Percentiles rank a stretch among this genome's conserved stretches.
Evolutionary conservation across 176 grass and related monocot genomes (phyloP).

Genomic region (Poa annua): DNA sequence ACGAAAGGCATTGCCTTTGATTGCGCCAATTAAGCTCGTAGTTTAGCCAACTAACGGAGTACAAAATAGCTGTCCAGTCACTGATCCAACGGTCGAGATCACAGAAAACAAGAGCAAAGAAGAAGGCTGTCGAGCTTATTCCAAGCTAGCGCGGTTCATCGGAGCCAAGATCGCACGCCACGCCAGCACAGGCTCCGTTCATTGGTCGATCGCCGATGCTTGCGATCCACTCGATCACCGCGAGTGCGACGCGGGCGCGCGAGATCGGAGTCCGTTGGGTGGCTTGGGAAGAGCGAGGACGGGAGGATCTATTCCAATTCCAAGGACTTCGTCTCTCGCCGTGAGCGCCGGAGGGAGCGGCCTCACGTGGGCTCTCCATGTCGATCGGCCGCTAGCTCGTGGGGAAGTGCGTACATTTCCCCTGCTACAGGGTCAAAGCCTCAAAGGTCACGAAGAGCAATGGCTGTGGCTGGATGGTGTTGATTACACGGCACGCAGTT

Average conservation of each 20-base stretch:
- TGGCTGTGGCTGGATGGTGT: not conserved
- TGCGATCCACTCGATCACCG: not conserved
- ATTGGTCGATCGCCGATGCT: not conserved
- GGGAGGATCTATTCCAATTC: too few relatives aligned
- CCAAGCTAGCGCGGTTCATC: not conserved
- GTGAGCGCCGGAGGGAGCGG: constrained; percentile 26
- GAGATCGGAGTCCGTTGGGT: not conserved
- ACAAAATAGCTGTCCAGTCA: not conserved
- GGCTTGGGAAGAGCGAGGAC: not conserved
- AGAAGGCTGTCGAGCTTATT: too few relatives aligned
- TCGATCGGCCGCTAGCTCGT: too few relatives aligned
- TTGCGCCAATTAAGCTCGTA: not conserved
- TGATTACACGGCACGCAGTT: not conserved
- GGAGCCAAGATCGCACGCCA: not conserved
- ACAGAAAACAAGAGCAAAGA: too few relatives aligned
- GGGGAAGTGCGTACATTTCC: too few relatives aligned
- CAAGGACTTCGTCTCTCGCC: not conserved
- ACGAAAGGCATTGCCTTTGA: too few relatives aligned
- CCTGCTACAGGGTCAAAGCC: constrained; percentile 16
- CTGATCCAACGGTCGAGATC: not conserved
- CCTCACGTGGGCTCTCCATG: not conserved
- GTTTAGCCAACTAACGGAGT: not conserved
- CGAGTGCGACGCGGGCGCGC: not conserved
- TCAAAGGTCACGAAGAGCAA: not conserved
- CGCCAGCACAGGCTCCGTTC: too few relatives aligned